phyloP scores from a whole-genome alignment of 305 asterid species.

The Fraxinus paxiana region DNA sequence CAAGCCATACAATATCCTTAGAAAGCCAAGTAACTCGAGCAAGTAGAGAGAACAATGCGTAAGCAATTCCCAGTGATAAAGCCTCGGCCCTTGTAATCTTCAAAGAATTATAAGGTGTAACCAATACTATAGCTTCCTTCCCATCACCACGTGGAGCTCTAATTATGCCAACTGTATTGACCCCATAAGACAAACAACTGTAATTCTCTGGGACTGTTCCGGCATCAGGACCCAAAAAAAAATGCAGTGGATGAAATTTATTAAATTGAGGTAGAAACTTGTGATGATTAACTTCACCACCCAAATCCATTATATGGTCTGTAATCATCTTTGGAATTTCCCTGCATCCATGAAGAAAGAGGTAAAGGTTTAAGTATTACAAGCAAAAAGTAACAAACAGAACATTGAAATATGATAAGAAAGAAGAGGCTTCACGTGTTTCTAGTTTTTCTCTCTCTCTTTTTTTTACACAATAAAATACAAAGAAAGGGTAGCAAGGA shows the following conservation, averaged over 20 bases:
- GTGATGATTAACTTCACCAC: constrained; percentile 79
- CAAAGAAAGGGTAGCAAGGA: background rate
- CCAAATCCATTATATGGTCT: constrained; percentile 57
- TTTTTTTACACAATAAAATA: background rate
- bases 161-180: constrained; percentile 75
- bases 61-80: constrained; percentile 76
- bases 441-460: background rate
- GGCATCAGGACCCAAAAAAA: constrained; percentile 67
- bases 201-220: constrained; percentile 47
- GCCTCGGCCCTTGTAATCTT: constrained; percentile 58
- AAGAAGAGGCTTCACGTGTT: background rate
- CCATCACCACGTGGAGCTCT: constrained; percentile 97
- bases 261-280: constrained; percentile 57
- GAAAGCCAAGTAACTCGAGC: constrained; percentile 90
- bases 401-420: background rate
- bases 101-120: constrained; percentile 77
- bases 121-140: constrained; percentile 89
- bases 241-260: constrained; percentile 65
- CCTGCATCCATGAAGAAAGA: constrained; percentile 40
- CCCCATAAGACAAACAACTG: constrained; percentile 59
- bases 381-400: background rate
- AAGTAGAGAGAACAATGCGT: constrained; percentile 78
- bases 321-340: constrained; percentile 63
- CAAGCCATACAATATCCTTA: constrained; percentile 92
- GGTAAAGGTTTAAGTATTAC: constrained; percentile 8